Conservation (phyloP, 2,329 filamentous ascomycete species). For the Trichoderma sp. region DNA sequence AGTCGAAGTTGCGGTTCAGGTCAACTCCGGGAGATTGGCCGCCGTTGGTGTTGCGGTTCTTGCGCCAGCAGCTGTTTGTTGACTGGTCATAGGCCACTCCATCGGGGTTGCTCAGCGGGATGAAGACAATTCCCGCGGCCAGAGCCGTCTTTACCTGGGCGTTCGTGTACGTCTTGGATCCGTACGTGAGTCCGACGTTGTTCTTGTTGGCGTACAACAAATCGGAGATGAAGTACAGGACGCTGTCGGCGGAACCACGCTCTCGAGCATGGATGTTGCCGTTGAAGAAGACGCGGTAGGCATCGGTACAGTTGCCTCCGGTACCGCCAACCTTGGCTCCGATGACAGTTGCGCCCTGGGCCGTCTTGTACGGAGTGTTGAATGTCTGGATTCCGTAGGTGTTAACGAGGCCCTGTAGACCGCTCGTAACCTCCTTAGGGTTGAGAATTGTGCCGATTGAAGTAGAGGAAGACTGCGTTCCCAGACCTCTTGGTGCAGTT, state of each 20-base stretch:
- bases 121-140: slow-evolving; percentile 50
- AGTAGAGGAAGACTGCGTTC: slow-evolving; percentile 1
- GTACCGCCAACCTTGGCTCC: slow-evolving; percentile 4
- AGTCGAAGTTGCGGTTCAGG: slow-evolving; percentile 57
- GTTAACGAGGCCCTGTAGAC: not conserved
- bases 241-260: slow-evolving; percentile 53
- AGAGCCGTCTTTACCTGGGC: slow-evolving; percentile 51
- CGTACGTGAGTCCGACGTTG: slow-evolving; percentile 50
- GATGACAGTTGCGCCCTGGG: not conserved
- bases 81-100: slow-evolving; percentile 51
- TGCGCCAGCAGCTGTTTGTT: slow-evolving; percentile 51
- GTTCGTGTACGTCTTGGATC: slow-evolving; percentile 48
- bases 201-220: slow-evolving; percentile 51
- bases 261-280: slow-evolving; percentile 56
- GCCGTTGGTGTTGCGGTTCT: slow-evolving; percentile 49
- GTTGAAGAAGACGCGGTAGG: slow-evolving; percentile 44
- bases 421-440: not conserved
- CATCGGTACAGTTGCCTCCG: not conserved
- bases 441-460: slow-evolving; percentile 7
- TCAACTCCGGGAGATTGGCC: slow-evolving; percentile 45
- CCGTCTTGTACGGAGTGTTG: slow-evolving; percentile 1
- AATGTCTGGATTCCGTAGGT: slow-evolving; percentile 4
- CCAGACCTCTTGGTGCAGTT: not conserved
- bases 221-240: slow-evolving; percentile 57
- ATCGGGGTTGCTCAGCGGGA: slow-evolving; percentile 54